Evolutionary conservation across 176 grass and related monocot genomes (phyloP).

Genomic region (Bromus sterilis): DNA sequence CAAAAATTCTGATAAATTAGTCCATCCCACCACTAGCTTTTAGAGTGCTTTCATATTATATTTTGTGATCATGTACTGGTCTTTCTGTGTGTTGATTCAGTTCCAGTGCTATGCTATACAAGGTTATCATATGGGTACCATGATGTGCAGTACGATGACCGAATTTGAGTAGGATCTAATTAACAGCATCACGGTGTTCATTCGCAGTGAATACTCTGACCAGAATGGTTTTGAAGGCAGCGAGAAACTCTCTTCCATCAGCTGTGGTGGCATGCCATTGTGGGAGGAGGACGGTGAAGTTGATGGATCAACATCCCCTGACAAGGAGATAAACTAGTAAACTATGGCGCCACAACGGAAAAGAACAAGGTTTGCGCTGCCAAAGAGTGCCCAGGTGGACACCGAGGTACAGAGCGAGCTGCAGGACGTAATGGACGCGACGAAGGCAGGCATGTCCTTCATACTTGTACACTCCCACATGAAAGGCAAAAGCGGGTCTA

Average conservation of each 20-base stretch:
- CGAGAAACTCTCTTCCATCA: constrained; percentile 53
- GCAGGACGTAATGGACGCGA: constrained; percentile 81
- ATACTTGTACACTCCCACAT: constrained; percentile 85
- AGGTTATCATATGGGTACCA: constrained; percentile 92
- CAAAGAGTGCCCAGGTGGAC: constrained; percentile 58
- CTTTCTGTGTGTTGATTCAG: constrained; percentile 89
- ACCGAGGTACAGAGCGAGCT: constrained; percentile 44
- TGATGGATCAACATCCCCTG: constrained; percentile 15
- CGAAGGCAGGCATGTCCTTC: constrained; percentile 95
- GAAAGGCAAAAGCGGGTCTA: constrained; percentile 71
- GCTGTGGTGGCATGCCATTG: constrained; percentile 16
- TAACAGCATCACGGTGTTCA: constrained; percentile 86
- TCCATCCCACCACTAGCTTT: too few species aligned
- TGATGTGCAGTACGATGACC: constrained; percentile 89
- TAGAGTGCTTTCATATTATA: too few species aligned
- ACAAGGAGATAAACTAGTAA: constrained; percentile 15
- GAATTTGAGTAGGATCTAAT: constrained; percentile 93
- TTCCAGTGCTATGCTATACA: constrained; percentile 75
- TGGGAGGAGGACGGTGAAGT: constrained; percentile 41
- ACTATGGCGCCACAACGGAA: constrained; percentile 24
- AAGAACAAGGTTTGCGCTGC: constrained; percentile 60
- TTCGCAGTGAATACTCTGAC: constrained; percentile 29
- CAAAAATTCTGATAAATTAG: neutral
- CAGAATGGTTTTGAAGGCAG: constrained; percentile 27
- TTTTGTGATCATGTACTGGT: constrained; percentile 66